phyloP scores from a whole-genome alignment of 306 rosid genomes.

The Coriaria nepalensis region DNA sequence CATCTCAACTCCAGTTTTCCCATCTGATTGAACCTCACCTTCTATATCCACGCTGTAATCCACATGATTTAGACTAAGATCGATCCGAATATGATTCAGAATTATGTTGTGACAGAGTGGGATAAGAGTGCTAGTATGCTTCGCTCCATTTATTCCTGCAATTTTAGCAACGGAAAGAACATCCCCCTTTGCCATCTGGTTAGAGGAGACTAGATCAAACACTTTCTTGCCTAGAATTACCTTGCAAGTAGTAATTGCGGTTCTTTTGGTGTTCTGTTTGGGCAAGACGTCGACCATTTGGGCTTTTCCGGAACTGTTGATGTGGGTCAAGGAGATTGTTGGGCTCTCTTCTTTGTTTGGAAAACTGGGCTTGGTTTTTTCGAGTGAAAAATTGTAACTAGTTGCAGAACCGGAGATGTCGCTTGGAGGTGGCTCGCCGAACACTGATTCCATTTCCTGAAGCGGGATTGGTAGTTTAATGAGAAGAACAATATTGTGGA shows the following conservation, averaged over 20 bases:
- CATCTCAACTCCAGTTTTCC: slow-evolving; percentile 72
- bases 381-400: slow-evolving; percentile 14
- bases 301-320: slow-evolving; percentile 56
- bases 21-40: slow-evolving; percentile 66
- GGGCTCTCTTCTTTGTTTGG: slow-evolving; percentile 16
- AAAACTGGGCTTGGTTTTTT: slow-evolving; percentile 19
- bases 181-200: slow-evolving; percentile 65
- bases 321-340: slow-evolving; percentile 47
- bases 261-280: slow-evolving; percentile 57
- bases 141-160: slow-evolving; percentile 87
- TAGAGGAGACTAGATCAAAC: slow-evolving; percentile 63
- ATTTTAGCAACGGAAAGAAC: slow-evolving; percentile 76
- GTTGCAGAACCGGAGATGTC: slow-evolving; percentile 32
- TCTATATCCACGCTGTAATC: slow-evolving; percentile 60
- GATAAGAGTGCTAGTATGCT: slow-evolving; percentile 68
- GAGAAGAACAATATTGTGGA: slow-evolving; percentile 8
- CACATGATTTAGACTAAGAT: slow-evolving; percentile 39
- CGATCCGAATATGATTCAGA: slow-evolving; percentile 50
- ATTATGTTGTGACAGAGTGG: slow-evolving; percentile 75
- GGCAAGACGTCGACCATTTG: slow-evolving; percentile 89
- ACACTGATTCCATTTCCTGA: slow-evolving; percentile 79
- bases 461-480: slow-evolving; percentile 5
- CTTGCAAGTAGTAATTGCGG: slow-evolving; percentile 61
- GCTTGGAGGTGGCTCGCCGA: slow-evolving; percentile 44
- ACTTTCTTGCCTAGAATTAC: slow-evolving; percentile 81